Evolutionary conservation across 495 filamentous ascomycete species (phyloP), one percentile per base, ranked within the genome.

Genomic region (Podospora fimiseda): DNA sequence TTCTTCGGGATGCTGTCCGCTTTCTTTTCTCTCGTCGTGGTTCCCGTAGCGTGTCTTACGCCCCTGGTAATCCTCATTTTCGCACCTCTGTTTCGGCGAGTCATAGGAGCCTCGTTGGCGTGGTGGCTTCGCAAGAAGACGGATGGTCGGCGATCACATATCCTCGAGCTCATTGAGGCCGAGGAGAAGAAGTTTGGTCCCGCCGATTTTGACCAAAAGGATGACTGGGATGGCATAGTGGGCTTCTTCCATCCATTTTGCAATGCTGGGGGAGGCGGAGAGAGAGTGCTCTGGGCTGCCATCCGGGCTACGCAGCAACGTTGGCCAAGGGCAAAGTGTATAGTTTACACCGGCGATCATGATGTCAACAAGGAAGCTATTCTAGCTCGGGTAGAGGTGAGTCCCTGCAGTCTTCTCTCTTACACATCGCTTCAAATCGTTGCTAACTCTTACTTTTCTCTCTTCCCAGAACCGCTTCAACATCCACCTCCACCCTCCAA

Each of bases 181-280:
- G 84, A 88, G 30, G 80, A 87, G 51, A 72, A 81, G 48, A 77
- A 73, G 37, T 74, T 73, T 36, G 27, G 11, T 11, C 27, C 5
- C 11, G 27, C 27, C 27, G 27, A 5, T 11, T 33, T 11, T 11
- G 6, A 11, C 27, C 5, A 11, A 5, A 67, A 68, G 50, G 59
- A 74, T 64, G 81, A 87, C 11, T 95, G 87, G 87, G 74, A 84
- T 56, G 90, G 90, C 3, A 72, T 96, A 23, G 81, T 96, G 37
- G 93, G 91, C 15, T 97, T 98, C 79, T 95, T 98, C 62, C 93
- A 98, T 65, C 93, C 93, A 9, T 96, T 95, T 69, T 95, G 90
- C 68, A 96, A 97, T 72, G 94, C 93, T 38, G 93, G 92, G 22
- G 93, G 93, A 27, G 93, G 93, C 38, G 93, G 94, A 52, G 93